Base-by-base conservation (phyloP, 2,329 filamentous ascomycete genomes). In the Fusarium irregulare region DNA sequence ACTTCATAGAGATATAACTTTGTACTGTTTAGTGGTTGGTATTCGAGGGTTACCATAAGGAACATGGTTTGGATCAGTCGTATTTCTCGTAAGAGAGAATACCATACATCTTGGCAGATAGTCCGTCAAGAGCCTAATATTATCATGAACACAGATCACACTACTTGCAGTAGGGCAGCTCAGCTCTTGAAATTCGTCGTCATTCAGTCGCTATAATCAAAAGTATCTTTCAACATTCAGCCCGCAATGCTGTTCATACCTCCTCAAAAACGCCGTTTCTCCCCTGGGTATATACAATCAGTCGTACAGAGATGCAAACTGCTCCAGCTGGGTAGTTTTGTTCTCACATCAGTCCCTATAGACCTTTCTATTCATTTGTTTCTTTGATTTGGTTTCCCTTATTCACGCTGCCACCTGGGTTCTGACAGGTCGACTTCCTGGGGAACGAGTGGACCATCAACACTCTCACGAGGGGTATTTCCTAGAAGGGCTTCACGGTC, bases 401-500 rank as follows among this genome's bases (percentile, higher is more conserved):
- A 56, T 55, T 70, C 58, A 14, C 59, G 61, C 34, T 74, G 69
- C 76, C 77, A 75, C 53, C 67, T 75, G n/a, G 75, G 69, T 59
- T 78, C 73, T 23, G 64, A 63, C 46, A 76, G 48, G 51, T 78
- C 77, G 14, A 34, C 73, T 25, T 74, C 77, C 54, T 78, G 75
- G 41, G 58, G 55, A 47, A 74, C 56, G 14, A 41, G 25, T 21
- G 58, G 62, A 11, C 57, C 72, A 13, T 76, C 70, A 18, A 71
- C 59, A 20, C 75, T 78, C 42, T 68, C 68, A 30, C 58, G 69
- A 37, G 72, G 73, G 23, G 59, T 65, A 27, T 70, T 70, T 14
- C 73, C 68, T 56, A 80, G 55, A n/a, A 80, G 71, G 16, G 78
- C 74, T 32, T 78, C 71, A n/a, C 72, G 72, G 41, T 78, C 75